A percentile compares a stretch with the other conserved stretches of the same genome.
phyloP scores from a whole-genome alignment of 208 protist genomes.

The Acanthamoeba lenticulata region DNA sequence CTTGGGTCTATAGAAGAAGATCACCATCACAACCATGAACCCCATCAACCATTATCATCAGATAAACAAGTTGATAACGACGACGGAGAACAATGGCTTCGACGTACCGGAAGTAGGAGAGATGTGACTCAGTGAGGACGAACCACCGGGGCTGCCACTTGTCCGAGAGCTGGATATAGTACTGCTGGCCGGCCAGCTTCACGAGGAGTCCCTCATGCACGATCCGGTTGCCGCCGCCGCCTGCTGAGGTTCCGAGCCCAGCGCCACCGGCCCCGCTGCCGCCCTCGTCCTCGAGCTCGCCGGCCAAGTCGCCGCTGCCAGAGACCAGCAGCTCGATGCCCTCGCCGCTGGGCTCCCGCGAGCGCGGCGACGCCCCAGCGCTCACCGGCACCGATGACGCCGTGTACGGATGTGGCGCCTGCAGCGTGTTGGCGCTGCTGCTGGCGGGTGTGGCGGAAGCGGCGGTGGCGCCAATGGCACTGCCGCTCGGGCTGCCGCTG shows the following conservation, averaged over 20 bases:
- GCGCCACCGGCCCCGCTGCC: not conserved
- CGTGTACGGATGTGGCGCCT: not conserved
- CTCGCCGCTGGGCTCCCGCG: not conserved
- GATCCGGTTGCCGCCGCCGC: not conserved
- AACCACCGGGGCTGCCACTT: constrained; percentile 47
- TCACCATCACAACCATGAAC: not conserved
- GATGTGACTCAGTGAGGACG: not conserved
- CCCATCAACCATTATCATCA: not conserved
- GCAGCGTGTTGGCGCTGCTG: not conserved
- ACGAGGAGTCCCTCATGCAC: not conserved
- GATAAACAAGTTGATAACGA: not conserved
- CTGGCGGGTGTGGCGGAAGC: not conserved
- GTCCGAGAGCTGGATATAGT: constrained; percentile 19
- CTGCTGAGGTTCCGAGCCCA: not conserved
- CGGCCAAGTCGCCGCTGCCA: not conserved
- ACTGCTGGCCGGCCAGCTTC: constrained; percentile 22
- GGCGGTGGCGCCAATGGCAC: not conserved
- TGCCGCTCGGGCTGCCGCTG: not conserved
- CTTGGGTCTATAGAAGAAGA: not conserved
- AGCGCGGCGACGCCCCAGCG: not conserved
- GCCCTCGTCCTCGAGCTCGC: not conserved
- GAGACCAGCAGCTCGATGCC: not conserved
- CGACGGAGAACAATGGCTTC: not conserved
- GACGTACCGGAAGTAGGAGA: constrained; percentile 10
- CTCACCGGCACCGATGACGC: not conserved